phyloP scores from a whole-genome alignment of 257 asterid species.

The Ballota nigra region DNA sequence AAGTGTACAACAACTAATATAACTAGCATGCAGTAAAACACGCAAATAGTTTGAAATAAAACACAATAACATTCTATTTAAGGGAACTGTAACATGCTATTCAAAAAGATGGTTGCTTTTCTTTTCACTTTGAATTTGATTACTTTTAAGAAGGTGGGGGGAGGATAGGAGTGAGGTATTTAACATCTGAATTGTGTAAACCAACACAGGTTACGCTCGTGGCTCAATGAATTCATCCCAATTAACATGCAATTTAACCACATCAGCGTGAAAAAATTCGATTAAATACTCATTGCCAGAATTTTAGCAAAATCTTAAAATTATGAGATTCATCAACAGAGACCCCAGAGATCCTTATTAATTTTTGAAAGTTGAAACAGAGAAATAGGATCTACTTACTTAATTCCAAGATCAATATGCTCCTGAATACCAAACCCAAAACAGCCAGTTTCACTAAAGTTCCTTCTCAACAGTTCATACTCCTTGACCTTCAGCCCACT shows the following conservation, averaged over 20 bases:
- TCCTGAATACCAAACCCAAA: conserved; percentile 83
- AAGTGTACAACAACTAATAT: too few species aligned
- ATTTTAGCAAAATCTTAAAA: background rate
- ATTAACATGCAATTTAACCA: background rate
- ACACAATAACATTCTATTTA: background rate
- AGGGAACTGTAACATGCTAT: background rate
- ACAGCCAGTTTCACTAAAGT: conserved; percentile 76
- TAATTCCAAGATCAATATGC: conserved; percentile 84
- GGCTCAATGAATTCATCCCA: background rate
- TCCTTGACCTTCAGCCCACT: conserved; percentile 73
- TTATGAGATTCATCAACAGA: background rate
- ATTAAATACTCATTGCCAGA: background rate
- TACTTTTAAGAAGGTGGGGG: background rate
- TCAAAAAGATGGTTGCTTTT: background rate
- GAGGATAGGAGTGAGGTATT: background rate
- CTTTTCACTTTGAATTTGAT: background rate
- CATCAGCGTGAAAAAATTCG: background rate
- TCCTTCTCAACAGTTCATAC: conserved; percentile 57
- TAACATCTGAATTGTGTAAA: background rate
- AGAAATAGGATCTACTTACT: conserved; percentile 38
- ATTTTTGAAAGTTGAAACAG: background rate
- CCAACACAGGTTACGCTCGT: background rate
- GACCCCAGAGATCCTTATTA: background rate
- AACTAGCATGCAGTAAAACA: background rate
- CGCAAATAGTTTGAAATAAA: background rate